Evolutionary conservation across 805 yeast genomes (phyloP).

Genomic region (Candida maris): DNA sequence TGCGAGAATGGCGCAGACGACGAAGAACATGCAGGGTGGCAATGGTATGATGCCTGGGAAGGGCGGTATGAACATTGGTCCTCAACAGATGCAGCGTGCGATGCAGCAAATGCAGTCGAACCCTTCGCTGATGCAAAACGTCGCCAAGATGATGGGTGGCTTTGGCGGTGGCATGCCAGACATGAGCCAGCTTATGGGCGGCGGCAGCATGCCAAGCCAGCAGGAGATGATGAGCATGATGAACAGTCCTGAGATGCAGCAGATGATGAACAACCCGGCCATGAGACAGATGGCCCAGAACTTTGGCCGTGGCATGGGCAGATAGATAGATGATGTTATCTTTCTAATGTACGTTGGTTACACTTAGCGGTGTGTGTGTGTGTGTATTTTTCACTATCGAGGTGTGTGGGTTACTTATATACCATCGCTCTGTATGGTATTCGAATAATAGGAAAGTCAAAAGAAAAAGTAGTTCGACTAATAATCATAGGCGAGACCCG

Average conservation of each 20-base stretch:
- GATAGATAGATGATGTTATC: slow-evolving; percentile 16
- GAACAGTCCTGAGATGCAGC: slow-evolving; percentile 40
- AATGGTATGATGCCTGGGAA: slow-evolving; percentile 51
- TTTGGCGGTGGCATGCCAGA: slow-evolving; percentile 66
- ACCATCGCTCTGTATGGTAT: too few relatives aligned
- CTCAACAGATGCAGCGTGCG: slow-evolving; percentile 37
- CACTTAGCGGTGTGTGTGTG: too few relatives aligned
- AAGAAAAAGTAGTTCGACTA: too few relatives aligned
- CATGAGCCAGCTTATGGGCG: slow-evolving; percentile 55
- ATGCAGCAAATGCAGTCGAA: slow-evolving; percentile 64
- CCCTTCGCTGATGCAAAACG: slow-evolving; percentile 70
- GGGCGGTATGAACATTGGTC: slow-evolving; percentile 30
- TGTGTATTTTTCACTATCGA: too few relatives aligned
- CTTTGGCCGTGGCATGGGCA: slow-evolving; percentile 27
- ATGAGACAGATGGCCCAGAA: slow-evolving; percentile 63
- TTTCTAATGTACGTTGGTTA: too few relatives aligned
- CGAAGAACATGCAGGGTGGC: slow-evolving; percentile 51
- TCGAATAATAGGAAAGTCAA: too few relatives aligned
- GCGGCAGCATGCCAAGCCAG: slow-evolving; percentile 48
- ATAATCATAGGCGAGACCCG: too few relatives aligned
- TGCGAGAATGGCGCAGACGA: slow-evolving; percentile 85
- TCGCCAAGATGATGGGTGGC: slow-evolving; percentile 74
- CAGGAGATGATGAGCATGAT: slow-evolving; percentile 43
- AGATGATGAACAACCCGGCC: slow-evolving; percentile 66
- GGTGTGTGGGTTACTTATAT: too few relatives aligned